These are phyloP conservation scores for Plasmodium gonderi DNA, from an alignment of 169 alveolate species.

Conservation along the genomic window DNA sequence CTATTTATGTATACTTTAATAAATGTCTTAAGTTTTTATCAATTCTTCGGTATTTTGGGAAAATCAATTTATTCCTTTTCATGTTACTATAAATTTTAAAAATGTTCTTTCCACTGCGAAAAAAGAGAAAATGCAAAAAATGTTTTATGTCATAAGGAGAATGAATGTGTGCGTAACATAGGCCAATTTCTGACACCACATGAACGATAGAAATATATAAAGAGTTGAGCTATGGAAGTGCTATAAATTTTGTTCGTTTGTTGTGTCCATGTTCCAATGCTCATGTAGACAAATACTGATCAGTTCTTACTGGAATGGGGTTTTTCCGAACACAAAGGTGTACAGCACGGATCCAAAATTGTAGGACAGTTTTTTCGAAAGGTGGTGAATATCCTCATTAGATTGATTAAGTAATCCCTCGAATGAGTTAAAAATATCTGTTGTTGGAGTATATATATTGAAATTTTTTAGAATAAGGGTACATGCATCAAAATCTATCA, in stretches of 20 bases:
- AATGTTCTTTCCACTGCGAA: conserved; percentile 50
- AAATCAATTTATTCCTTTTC: conserved; percentile 29
- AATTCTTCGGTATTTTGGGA: conserved; percentile 61
- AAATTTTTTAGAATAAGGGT: conserved; percentile 22
- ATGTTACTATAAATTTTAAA: conserved; percentile 57
- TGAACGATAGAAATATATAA: too few species aligned
- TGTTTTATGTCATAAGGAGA: not conserved
- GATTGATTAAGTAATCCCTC: conserved; percentile 36
- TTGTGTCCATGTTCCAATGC: not conserved
- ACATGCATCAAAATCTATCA: conserved; percentile 70
- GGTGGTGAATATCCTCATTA: not conserved
- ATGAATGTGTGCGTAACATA: not conserved
- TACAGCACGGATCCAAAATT: conserved; percentile 70
- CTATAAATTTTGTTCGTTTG: too few species aligned
- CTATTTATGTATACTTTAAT: conserved; percentile 40
- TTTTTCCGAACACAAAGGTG: conserved; percentile 53
- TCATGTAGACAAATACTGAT: not conserved
- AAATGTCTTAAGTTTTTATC: conserved; percentile 25
- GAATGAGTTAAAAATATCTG: conserved; percentile 63
- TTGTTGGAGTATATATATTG: not conserved
- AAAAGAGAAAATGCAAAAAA: conserved; percentile 2
- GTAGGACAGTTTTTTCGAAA: conserved; percentile 49
- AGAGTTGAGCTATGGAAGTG: too few species aligned
- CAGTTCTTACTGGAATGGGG: conserved; percentile 47
- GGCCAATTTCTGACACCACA: too few species aligned